Percentiles rank a stretch among this genome's conserved stretches.
Conservation (phyloP, 495 filamentous ascomycete species). For the Daldinia caldariorum region DNA sequence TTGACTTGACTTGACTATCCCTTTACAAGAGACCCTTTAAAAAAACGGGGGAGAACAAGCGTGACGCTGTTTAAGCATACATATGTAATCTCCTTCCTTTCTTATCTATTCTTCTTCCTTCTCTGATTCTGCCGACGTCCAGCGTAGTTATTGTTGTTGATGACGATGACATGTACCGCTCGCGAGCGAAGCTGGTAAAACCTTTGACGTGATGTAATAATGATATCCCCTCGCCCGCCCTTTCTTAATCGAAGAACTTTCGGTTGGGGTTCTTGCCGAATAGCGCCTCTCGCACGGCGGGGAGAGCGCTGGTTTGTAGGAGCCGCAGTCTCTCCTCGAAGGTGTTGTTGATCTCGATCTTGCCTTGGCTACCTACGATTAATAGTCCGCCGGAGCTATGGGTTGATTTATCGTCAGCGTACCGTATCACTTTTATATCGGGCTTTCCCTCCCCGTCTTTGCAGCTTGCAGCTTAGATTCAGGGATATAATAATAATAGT, state of each 20-base stretch:
- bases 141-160: slow-evolving; percentile 4
- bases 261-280: slow-evolving; percentile 94
- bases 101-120: not conserved
- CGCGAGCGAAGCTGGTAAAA: not conserved
- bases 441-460: too few species aligned
- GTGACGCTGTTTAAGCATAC: slow-evolving; percentile 16
- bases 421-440: not conserved
- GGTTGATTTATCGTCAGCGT: slow-evolving; percentile 30
- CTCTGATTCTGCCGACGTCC: slow-evolving; percentile 15
- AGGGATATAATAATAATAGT: not conserved
- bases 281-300: slow-evolving; percentile 81
- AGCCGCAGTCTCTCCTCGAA: slow-evolving; percentile 90
- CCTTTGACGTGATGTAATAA: not conserved
- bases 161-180: slow-evolving; percentile 3
- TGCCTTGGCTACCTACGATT: slow-evolving; percentile 84
- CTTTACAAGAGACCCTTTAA: slow-evolving; percentile 16
- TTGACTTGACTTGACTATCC: not conserved
- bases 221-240: not conserved
- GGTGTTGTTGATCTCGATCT: slow-evolving; percentile 99
- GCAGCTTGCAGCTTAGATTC: not conserved
- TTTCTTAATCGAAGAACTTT: slow-evolving; percentile 83
- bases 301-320: slow-evolving; percentile 83
- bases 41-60: slow-evolving; percentile 8
- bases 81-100: slow-evolving; percentile 6
- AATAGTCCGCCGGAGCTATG: slow-evolving; percentile 77